Base-by-base conservation (phyloP, 2,329 filamentous ascomycete genomes). In the Pseudogymnoascus sp. region DNA sequence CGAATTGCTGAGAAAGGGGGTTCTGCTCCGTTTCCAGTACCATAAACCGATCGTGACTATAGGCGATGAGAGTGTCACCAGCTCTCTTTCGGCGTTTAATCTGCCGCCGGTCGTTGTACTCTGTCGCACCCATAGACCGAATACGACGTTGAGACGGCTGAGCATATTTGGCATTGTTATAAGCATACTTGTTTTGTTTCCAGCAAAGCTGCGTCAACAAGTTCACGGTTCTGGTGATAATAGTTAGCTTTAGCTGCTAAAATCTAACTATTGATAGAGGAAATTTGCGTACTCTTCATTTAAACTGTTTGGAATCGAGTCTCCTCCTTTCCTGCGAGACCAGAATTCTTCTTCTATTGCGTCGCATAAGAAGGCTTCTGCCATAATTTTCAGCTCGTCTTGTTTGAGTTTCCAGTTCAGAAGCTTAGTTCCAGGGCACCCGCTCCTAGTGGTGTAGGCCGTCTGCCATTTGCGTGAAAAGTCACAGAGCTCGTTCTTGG, bases 121-220 rank as follows among this genome's bases (percentile, higher is more conserved):
- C 3, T 44, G 16, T 44, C 4, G 4, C 16, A 23, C 5, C 40
- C 3, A 44, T 21, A 44, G 2, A 1, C 40, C 18, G 10, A 44
- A 23, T 21, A 23, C 4, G 10, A 44, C 2, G 3, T 44, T 44
- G 10, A 44, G 40, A 44, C 18, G 16, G 18, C 38, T 42, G 3
- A 42, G 8, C 5, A 42, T 67, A 66, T 4, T 62, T 60, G 7
- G 23, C 38, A 37, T 67, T 67, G 14, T 65, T 66, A 23, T 28
- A 42, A 16, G 59, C 42, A 40, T 67, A 67, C 28, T 59, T 42
- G 40, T 63, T 67, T 53, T 67, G 66, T 38, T 63, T 67, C 62
- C 37, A 67, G 21, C 64, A 67, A 6, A 67, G 50, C 23, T 67
- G 65, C 37, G 31, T 63, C 5, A 67, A 59, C 1, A 67, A 37